phyloP scores from a whole-genome alignment of 1,284 basidiomycete species.

The Wolfiporia cocos region DNA sequence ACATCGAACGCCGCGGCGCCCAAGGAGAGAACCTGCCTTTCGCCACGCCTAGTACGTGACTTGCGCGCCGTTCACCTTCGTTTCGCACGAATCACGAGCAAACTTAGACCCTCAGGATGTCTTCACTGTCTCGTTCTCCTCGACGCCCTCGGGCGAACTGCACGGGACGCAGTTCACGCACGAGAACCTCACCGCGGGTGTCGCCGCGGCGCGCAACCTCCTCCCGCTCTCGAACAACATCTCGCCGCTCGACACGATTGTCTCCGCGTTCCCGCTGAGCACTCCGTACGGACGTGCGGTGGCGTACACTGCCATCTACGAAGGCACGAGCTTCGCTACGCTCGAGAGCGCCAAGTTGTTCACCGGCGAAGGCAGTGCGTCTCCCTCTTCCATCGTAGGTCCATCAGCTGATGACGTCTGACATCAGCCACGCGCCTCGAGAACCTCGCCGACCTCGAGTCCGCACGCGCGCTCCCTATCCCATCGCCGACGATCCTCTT shows the following conservation, averaged over 20 bases:
- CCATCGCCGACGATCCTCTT: slow-evolving; percentile 67
- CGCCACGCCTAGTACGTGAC: slow-evolving; percentile 38
- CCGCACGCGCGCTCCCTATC: slow-evolving; percentile 42
- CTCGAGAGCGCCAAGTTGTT: slow-evolving; percentile 50
- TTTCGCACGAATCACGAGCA: background rate
- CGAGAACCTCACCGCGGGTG: slow-evolving; percentile 73
- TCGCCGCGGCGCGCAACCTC: slow-evolving; percentile 61
- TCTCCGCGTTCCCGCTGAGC: slow-evolving; percentile 65
- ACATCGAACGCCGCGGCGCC: slow-evolving; percentile 59
- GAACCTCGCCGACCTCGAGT: slow-evolving; percentile 42
- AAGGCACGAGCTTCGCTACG: slow-evolving; percentile 67
- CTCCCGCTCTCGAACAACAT: slow-evolving; percentile 58
- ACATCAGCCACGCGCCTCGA: slow-evolving; percentile 1
- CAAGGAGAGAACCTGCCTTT: slow-evolving; percentile 38
- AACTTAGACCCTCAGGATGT: slow-evolving; percentile 50
- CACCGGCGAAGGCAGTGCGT: slow-evolving; percentile 37
- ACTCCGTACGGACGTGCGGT: slow-evolving; percentile 68
- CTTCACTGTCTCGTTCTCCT: slow-evolving; percentile 63
- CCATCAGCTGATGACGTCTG: slow-evolving; percentile 4
- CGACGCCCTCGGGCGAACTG: slow-evolving; percentile 42
- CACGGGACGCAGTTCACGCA: slow-evolving; percentile 66
- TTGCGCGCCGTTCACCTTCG: background rate
- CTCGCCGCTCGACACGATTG: slow-evolving; percentile 63
- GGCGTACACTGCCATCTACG: slow-evolving; percentile 70
- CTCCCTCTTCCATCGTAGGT: background rate